Evolutionary conservation across 148 eudicot genomes (phyloP).

Genomic region (Fagopyrum homotropicum): DNA sequence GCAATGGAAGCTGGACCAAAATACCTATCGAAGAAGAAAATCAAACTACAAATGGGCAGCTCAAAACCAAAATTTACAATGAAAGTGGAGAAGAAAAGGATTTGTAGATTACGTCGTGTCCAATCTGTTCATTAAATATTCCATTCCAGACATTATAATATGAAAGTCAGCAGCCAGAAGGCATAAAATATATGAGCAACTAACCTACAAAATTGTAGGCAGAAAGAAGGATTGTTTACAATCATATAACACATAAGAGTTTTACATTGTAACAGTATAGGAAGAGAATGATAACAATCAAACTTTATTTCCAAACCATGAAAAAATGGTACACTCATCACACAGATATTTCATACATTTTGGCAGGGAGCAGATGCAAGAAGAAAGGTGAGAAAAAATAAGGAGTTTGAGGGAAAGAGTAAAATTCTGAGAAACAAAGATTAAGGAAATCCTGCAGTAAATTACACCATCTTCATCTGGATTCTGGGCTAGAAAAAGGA

Average conservation of each 20-base stretch:
- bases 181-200: background rate
- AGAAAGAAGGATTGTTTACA: background rate
- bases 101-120: background rate
- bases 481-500: too few species aligned
- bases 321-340: background rate
- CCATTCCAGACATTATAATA: background rate
- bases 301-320: background rate
- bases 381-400: background rate
- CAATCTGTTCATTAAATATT: background rate
- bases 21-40: constrained; percentile 50
- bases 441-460: too few species aligned
- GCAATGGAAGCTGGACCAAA: constrained; percentile 95
- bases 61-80: background rate
- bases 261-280: background rate
- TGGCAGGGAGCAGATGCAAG: background rate
- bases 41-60: background rate
- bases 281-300: background rate
- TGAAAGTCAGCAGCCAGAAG: background rate
- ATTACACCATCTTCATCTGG: too few species aligned
- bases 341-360: background rate
- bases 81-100: background rate
- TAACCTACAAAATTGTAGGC: background rate
- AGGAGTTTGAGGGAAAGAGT: background rate
- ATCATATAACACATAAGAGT: background rate
- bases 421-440: background rate